phyloP scores from a whole-genome alignment of 371 early-diverging fungal genomes.

The Mucor velutinosus region DNA sequence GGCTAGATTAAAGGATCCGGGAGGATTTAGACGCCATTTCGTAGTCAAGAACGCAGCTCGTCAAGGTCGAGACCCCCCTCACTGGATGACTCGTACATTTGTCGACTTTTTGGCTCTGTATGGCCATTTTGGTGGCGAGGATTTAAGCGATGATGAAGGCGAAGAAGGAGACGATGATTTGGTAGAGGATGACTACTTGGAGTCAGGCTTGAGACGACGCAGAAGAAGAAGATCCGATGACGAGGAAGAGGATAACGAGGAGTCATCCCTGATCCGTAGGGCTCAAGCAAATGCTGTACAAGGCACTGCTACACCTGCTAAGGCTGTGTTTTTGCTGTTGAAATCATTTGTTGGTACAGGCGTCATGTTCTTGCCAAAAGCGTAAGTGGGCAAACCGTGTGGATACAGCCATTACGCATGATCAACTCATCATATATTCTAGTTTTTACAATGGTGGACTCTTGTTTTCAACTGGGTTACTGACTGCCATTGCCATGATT shows the following conservation, averaged over 20 bases:
- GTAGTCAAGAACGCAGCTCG: conserved; percentile 74
- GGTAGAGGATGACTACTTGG: conserved; percentile 20
- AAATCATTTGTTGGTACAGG: conserved; percentile 89
- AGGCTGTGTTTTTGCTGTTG: conserved; percentile 82
- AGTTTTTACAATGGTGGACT: conserved; percentile 73
- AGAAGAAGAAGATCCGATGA: conserved; percentile 15
- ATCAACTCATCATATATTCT: not conserved
- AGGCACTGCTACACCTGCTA: conserved; percentile 77
- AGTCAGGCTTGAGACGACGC: conserved; percentile 20
- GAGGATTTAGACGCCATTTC: conserved; percentile 91
- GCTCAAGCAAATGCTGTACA: conserved; percentile 63
- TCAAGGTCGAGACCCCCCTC: conserved; percentile 66
- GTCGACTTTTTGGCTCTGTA: conserved; percentile 91
- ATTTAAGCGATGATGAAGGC: conserved; percentile 45
- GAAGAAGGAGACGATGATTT: conserved; percentile 31
- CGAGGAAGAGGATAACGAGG: conserved; percentile 35
- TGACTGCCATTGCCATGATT: conserved; percentile 57
- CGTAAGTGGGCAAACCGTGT: conserved; percentile 20
- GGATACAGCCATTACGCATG: not conserved
- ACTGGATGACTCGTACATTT: conserved; percentile 84
- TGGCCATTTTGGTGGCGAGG: conserved; percentile 92
- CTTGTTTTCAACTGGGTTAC: conserved; percentile 56
- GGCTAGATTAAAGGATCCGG: conserved; percentile 67
- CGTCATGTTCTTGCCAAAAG: conserved; percentile 29
- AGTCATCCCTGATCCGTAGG: conserved; percentile 55